Base-by-base conservation (phyloP, 352 stramenopile species). In the Pythium dissimile region DNA sequence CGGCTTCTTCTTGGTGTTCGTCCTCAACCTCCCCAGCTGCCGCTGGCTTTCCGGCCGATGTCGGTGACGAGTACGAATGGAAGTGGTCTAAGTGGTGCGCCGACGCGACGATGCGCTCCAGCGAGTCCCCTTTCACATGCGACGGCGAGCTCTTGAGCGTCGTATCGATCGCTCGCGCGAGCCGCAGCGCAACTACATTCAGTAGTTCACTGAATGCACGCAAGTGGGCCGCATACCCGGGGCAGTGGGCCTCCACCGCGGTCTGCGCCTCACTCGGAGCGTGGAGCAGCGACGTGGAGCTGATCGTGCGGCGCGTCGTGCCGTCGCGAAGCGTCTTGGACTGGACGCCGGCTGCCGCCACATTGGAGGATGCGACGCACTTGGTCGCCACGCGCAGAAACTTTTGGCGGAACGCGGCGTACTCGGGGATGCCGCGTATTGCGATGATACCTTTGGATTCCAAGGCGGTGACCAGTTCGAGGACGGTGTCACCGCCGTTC, bases 21-120 rank as follows among this genome's bases (percentile, higher is more conserved):
- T 54, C 49, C 28, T 46, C 45, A 12, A 41, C 27, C 1, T 55
- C 39, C 2, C 7, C 20, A 15, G 8, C 39, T 20, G 13, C 20
- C n/a, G 27, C 27, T 35, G 18, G 20, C 18, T 42, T 27, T 21
- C n/a, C 26, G 2, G 30, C 13, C 18, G 28, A 46, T 18, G 34
- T 41, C 16, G 64, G 42, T 13, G 64, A 62, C n/a, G 48, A 58
- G 58, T 71, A 71, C 21, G 41, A 39, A 48, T 71, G 64, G 44
- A 71, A 63, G 41, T 71, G 64, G 48, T 67, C 64, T 16, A 71
- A 35, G 43, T 67, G 64, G 16, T 67, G 41, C 2, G 58, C 64
- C 13, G 39, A 30, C 10, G 39, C 20, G 27, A 66, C 58, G 37
- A 67, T 56, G 4, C 37, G 34, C 31, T 57, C 52, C 16, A 71